These are phyloP conservation scores for Neostapfia colusana DNA, from an alignment of 176 grass and related monocot species.

Conservation along the genomic window DNA sequence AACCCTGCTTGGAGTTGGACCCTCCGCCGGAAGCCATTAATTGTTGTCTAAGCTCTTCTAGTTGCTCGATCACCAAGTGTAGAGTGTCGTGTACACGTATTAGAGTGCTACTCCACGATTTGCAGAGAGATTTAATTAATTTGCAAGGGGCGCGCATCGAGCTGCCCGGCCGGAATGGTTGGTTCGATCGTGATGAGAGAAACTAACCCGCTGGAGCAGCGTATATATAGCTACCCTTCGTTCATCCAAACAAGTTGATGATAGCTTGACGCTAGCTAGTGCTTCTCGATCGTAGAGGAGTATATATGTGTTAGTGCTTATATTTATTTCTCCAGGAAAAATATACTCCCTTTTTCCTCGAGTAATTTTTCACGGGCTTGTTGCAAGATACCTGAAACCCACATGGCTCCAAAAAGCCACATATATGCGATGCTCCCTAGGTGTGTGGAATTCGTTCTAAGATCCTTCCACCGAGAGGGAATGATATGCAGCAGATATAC, in stretches of 20 bases:
- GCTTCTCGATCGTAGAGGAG: too few relatives aligned
- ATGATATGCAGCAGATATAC: too few relatives aligned
- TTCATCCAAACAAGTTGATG: too few relatives aligned
- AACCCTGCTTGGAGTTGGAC: not conserved
- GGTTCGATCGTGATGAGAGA: not conserved
- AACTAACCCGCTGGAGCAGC: not conserved
- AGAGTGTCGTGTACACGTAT: too few relatives aligned
- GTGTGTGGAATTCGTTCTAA: conserved; percentile 20
- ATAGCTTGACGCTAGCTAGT: not conserved
- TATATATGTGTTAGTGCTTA: too few relatives aligned
- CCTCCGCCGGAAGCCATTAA: conserved; percentile 32
- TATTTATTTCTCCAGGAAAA: too few relatives aligned
- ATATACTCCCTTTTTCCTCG: too few relatives aligned
- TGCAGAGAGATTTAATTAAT: too few relatives aligned
- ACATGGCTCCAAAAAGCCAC: not conserved
- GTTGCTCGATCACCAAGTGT: not conserved
- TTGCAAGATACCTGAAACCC: conserved; percentile 1
- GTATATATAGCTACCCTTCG: conserved; percentile 14
- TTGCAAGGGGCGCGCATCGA: too few relatives aligned
- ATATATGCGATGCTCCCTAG: not conserved
- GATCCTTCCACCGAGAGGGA: not conserved
- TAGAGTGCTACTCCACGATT: too few relatives aligned
- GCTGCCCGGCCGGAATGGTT: too few relatives aligned
- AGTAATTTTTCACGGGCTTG: too few relatives aligned
- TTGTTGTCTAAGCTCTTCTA: not conserved